A percentile compares a stretch with the other conserved stretches of the same genome.
These are phyloP conservation scores for Pachyrhizus erosus DNA, from an alignment of 306 rosid genomes.

Conservation along the genomic window DNA sequence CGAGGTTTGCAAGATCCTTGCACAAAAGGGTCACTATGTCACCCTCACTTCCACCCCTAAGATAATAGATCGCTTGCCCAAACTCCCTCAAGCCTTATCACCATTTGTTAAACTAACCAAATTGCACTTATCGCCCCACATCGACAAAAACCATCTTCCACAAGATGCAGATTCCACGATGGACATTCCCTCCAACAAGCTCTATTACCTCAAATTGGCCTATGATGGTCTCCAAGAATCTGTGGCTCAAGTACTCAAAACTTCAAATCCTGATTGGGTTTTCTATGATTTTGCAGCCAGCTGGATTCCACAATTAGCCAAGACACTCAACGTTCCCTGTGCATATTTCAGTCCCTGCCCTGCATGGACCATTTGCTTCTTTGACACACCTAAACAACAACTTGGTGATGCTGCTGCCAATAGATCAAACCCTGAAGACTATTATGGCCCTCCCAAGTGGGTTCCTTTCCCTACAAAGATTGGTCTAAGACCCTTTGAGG, in stretches of 20 bases:
- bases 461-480: conserved; percentile 46
- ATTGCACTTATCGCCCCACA: conserved; percentile 50
- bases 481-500: conserved; percentile 47
- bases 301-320: conserved; percentile 43
- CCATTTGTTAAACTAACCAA: conserved; percentile 43
- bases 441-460: conserved; percentile 55
- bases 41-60: conserved; percentile 61
- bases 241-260: conserved; percentile 40
- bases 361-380: conserved; percentile 54
- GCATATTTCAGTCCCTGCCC: conserved; percentile 55
- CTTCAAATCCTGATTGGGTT: conserved; percentile 59
- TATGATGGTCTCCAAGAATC: conserved; percentile 54
- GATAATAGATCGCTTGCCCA: conserved; percentile 62
- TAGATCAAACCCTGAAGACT: conserved; percentile 44
- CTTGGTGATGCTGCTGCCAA: conserved; percentile 30
- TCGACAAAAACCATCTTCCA: conserved; percentile 43
- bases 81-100: conserved; percentile 47
- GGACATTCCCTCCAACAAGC: conserved; percentile 52
- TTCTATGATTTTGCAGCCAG: conserved; percentile 56
- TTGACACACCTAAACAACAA: conserved; percentile 49
- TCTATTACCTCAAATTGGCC: conserved; percentile 54
- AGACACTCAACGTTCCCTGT: conserved; percentile 30
- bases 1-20: conserved; percentile 61
- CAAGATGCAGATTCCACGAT: conserved; percentile 55
- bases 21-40: conserved; percentile 55